Conservation (phyloP, 1,139 yeast genomes). For the Zygosaccharomyces sapae region DNA sequence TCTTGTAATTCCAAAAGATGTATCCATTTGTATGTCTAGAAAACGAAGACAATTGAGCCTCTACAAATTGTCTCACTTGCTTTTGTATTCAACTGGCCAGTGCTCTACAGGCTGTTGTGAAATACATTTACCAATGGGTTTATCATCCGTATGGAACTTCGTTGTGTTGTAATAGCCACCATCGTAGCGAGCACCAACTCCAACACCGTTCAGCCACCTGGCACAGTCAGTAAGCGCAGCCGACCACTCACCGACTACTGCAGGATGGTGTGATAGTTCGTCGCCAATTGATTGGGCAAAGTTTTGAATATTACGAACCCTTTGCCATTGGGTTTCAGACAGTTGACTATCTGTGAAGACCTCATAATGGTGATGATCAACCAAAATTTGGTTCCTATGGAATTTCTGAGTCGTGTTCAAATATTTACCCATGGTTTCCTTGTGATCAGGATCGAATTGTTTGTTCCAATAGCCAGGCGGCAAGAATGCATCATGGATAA, state of each 20-base stretch:
- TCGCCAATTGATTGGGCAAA: conserved; percentile 40
- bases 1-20: conserved; percentile 69
- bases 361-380: conserved; percentile 64
- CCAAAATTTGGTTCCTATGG: conserved; percentile 40
- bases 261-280: conserved; percentile 45
- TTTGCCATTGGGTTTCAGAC: conserved; percentile 28
- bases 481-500: conserved; percentile 60
- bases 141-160: conserved; percentile 26
- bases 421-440: conserved; percentile 27
- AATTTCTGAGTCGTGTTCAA: conserved; percentile 19
- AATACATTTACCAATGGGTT: conserved; percentile 22
- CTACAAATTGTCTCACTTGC: conserved; percentile 45
- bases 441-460: conserved; percentile 39
- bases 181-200: conserved; percentile 56
- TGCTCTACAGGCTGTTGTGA: conserved; percentile 26
- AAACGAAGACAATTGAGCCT: conserved; percentile 50
- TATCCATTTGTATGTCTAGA: conserved; percentile 46
- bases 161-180: conserved; percentile 43
- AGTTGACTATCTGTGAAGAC: conserved; percentile 42
- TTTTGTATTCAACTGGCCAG: conserved; percentile 38
- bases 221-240: conserved; percentile 66
- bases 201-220: conserved; percentile 60
- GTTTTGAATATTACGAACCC: conserved; percentile 37
- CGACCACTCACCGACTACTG: conserved; percentile 61
- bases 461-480: conserved; percentile 49